These are phyloP conservation scores for Raphidocelis subcapitata DNA, from an alignment of 139 green algal genomes.

Conservation along the genomic window DNA sequence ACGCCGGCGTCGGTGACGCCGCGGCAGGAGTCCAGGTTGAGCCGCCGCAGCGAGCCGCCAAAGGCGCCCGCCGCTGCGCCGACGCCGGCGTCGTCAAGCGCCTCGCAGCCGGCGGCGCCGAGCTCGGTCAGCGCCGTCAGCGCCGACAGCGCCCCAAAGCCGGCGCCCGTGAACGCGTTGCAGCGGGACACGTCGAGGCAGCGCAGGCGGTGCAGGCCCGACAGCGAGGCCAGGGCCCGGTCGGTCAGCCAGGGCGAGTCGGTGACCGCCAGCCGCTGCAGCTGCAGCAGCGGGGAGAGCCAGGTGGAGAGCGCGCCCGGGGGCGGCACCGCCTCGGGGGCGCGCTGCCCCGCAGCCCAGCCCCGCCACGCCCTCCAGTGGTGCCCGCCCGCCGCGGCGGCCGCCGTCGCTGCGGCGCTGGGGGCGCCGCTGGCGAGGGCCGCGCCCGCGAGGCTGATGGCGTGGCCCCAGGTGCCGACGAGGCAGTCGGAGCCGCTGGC, in stretches of 20 bases:
- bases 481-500: too few relatives aligned
- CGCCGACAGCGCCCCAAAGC: slow-evolving; percentile 1
- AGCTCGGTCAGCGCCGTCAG: not conserved
- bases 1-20: not conserved
- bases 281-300: not conserved
- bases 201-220: slow-evolving; percentile 8
- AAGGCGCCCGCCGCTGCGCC: not conserved
- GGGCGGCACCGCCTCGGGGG: too few relatives aligned
- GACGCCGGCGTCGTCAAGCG: slow-evolving; percentile 2
- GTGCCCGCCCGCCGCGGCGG: too few relatives aligned
- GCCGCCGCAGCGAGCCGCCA: not conserved
- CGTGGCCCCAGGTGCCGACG: too few relatives aligned
- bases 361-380: too few relatives aligned
- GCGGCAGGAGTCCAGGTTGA: slow-evolving; percentile 4
- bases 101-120: slow-evolving; percentile 5
- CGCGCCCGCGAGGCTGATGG: too few relatives aligned
- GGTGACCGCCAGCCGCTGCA: slow-evolving; percentile 2
- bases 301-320: too few relatives aligned
- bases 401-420: too few relatives aligned
- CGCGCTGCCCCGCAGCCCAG: too few relatives aligned
- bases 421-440: too few relatives aligned
- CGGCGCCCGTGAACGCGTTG: slow-evolving; percentile 1
- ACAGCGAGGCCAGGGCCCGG: not conserved
- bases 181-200: slow-evolving; percentile 7
- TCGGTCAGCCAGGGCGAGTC: slow-evolving; percentile 15